These are phyloP conservation scores for Phytopythium oedochilum DNA, from an alignment of 352 stramenopile genomes.

Conservation along the genomic window DNA sequence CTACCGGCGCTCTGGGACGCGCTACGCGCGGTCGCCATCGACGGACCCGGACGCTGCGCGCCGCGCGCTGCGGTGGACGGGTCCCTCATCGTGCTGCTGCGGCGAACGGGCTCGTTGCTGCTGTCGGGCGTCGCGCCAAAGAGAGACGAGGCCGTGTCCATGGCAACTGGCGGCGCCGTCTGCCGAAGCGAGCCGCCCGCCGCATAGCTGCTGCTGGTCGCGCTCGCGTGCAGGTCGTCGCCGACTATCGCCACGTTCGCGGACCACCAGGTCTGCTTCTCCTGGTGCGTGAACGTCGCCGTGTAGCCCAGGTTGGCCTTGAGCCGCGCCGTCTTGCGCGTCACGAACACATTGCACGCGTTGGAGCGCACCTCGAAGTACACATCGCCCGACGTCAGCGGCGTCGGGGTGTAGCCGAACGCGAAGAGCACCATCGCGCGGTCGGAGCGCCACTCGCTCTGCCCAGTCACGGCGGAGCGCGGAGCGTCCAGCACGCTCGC, in stretches of 20 bases:
- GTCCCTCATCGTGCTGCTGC: constrained; percentile 3
- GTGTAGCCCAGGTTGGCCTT: constrained; percentile 77
- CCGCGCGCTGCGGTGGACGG: background rate
- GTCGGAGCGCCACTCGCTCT: constrained; percentile 53
- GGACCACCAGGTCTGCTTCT: constrained; percentile 78
- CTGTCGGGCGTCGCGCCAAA: constrained; percentile 17
- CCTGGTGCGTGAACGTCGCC: constrained; percentile 79
- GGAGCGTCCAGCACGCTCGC: constrained; percentile 36
- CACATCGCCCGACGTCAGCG: constrained; percentile 78
- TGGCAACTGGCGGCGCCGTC: constrained; percentile 2
- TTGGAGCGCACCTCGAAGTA: constrained; percentile 84
- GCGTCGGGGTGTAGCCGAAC: constrained; percentile 80
- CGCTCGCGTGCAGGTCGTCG: constrained; percentile 62
- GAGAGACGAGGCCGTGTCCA: constrained; percentile 16
- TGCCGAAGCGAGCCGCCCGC: background rate
- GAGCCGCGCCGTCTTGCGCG: constrained; percentile 68
- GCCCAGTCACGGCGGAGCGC: constrained; percentile 4
- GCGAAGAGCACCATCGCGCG: constrained; percentile 74
- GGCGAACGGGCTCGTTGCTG: background rate
- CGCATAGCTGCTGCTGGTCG: constrained; percentile 10
- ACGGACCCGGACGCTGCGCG: background rate
- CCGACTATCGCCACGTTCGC: constrained; percentile 76
- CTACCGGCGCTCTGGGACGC: background rate
- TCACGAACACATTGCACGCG: constrained; percentile 78
- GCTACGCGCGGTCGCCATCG: background rate